A percentile compares a stretch with the other conserved stretches of the same genome.
Conservation (phyloP, 2,329 filamentous ascomycete genomes). For the Pseudocercospora musae region DNA sequence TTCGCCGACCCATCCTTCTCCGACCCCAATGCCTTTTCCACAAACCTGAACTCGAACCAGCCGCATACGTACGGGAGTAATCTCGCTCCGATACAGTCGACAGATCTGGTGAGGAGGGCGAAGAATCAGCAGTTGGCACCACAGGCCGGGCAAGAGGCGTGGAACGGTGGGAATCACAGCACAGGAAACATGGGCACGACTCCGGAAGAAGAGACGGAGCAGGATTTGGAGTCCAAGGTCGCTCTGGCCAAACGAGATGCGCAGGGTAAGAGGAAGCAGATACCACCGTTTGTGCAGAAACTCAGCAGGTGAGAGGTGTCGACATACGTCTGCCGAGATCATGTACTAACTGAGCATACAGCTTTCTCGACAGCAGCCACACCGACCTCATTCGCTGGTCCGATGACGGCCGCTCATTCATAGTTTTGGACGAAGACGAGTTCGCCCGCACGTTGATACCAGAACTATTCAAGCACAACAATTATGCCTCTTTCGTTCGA, state of each 20-base stretch:
- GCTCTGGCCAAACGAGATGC: conserved; percentile 81
- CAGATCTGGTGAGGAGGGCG: conserved; percentile 46
- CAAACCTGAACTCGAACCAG: conserved; percentile 29
- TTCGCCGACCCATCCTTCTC: conserved; percentile 39
- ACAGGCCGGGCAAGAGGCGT: conserved; percentile 35
- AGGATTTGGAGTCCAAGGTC: conserved; percentile 75
- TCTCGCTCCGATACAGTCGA: conserved; percentile 31
- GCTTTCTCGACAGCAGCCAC: conserved; percentile 91
- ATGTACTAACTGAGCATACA: conserved; percentile 40
- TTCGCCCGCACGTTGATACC: conserved; percentile 72
- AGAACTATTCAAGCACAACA: conserved; percentile 75
- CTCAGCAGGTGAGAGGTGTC: conserved; percentile 73
- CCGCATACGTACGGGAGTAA: conserved; percentile 24
- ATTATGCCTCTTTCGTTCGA: conserved; percentile 73
- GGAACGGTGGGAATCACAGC: conserved; percentile 35
- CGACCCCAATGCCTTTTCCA: conserved; percentile 34
- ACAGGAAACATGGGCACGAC: conserved; percentile 37
- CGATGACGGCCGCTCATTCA: conserved; percentile 91
- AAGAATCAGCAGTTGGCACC: conserved; percentile 47
- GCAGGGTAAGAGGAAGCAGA: conserved; percentile 86
- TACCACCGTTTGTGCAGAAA: conserved; percentile 97
- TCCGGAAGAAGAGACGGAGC: conserved; percentile 66
- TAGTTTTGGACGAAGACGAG: conserved; percentile 93
- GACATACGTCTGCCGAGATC: too few relatives aligned
- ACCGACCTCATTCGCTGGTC: conserved; percentile 96